Conservation (phyloP, 108 stramenopile genomes). For the Bacterosira constricta region DNA sequence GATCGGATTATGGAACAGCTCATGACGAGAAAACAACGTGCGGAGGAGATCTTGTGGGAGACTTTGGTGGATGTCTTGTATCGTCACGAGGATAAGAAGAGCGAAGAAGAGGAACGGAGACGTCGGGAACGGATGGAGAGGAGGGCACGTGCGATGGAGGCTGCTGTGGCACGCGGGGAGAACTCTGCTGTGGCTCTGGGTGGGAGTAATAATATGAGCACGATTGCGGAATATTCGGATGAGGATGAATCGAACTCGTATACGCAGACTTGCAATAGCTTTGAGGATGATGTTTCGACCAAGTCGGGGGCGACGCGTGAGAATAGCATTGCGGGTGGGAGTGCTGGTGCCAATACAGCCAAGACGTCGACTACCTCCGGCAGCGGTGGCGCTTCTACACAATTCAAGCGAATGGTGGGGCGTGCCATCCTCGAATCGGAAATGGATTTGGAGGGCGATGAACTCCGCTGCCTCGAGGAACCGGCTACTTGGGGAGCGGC, state of each 20-base stretch:
- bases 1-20: conserved; percentile 84
- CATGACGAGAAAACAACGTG: conserved; percentile 81
- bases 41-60: conserved; percentile 87
- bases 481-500: conserved; percentile 20
- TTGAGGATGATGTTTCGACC: conserved; percentile 39
- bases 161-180: conserved; percentile 15
- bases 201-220: conserved; percentile 11
- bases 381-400: not conserved
- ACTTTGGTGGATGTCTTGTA: conserved; percentile 79
- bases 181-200: not conserved
- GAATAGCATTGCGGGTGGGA: conserved; percentile 1
- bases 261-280: conserved; percentile 38
- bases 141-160: conserved; percentile 32
- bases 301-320: conserved; percentile 18
- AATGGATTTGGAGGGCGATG: conserved; percentile 83
- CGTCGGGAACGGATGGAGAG: conserved; percentile 35
- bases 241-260: conserved; percentile 42
- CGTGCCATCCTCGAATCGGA: conserved; percentile 71
- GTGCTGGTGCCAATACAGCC: not conserved
- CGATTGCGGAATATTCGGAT: conserved; percentile 39
- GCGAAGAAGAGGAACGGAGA: conserved; percentile 25
- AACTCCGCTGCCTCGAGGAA: conserved; percentile 78
- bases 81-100: conserved; percentile 37
- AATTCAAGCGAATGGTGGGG: conserved; percentile 63
- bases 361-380: not conserved